These are phyloP conservation scores for Ophidiomyces ophidiicola DNA, from an alignment of 2,329 filamentous ascomycete species.

Conservation along the genomic window DNA sequence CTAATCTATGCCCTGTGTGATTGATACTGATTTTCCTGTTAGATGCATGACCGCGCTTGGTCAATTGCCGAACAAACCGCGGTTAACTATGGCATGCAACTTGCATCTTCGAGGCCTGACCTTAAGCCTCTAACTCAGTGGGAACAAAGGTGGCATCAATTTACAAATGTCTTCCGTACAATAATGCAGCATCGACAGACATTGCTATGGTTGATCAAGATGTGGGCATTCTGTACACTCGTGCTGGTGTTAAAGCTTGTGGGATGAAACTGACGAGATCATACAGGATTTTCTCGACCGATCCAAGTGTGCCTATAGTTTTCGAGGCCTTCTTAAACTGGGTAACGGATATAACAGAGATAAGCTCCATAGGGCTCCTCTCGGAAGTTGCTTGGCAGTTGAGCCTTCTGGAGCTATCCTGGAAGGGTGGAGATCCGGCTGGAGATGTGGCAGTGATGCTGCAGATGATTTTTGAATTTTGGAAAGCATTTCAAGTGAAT, in stretches of 20 bases:
- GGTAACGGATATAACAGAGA: constrained; percentile 16
- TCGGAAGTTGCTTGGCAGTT: constrained; percentile 16
- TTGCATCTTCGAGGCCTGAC: constrained; percentile 11
- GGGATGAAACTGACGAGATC: constrained; percentile 2
- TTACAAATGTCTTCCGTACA: constrained; percentile 13
- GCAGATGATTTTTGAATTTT: constrained; percentile 13
- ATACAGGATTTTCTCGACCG: constrained; percentile 15
- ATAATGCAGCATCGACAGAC: constrained; percentile 15
- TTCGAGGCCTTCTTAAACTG: constrained; percentile 16
- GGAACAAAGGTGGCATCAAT: constrained; percentile 13
- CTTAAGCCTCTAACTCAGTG: constrained; percentile 9
- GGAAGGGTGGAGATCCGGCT: constrained; percentile 12
- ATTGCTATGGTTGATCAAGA: constrained; percentile 15
- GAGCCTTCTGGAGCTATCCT: constrained; percentile 11
- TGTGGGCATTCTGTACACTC: constrained; percentile 9
- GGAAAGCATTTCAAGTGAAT: constrained; percentile 13
- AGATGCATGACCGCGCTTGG: constrained; percentile 15
- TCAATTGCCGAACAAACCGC: constrained; percentile 14
- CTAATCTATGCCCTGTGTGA: neutral
- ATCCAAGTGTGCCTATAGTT: constrained; percentile 12
- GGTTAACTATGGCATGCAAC: constrained; percentile 13
- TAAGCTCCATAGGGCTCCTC: constrained; percentile 12
- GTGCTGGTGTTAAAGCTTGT: no score
- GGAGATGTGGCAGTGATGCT: constrained; percentile 10
- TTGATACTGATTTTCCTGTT: constrained; percentile 1